Evolutionary conservation across 495 filamentous ascomycete genomes (phyloP), one percentile per base, ranked within the genome.

Genomic region (Penicillium manginii): DNA sequence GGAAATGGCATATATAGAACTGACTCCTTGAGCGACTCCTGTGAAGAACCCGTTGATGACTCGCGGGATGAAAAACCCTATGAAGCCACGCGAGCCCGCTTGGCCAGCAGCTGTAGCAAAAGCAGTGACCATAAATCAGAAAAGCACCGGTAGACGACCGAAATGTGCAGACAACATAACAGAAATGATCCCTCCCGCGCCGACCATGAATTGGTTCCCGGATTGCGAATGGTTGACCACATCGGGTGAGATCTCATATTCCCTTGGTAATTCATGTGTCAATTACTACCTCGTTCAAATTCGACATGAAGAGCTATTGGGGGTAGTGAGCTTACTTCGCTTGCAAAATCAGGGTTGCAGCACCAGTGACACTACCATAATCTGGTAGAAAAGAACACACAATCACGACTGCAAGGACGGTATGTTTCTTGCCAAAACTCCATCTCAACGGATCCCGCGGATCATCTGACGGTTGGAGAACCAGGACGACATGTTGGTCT

Each of bases 31-130:
- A 15, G 39, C 39, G n/a, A 42, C 39, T 8, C 39, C 39, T 19
- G 39, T 18, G 18, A 42, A 42, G 39, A 42, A 42, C 0, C 39
- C 39, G 14, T 42, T 42, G 15, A 42, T 42, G n/a, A 42, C 39
- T 42, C 39, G 39, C n/a, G 39, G 39, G 4, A 42, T 8, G 39
- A 42, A 42, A 17, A 42, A 42, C 39, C 39, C 39, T 5, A 17
- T 42, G n/a, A 42, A 42, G 12, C 39, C 39, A 15, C 4, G 1
- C 4, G 39, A 42, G 8, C 39, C 39, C 39, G 39, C 39, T 15
- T 42, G 39, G n/a, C 39, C 39, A 42, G 39, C 39, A 42, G 39
- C 12, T 42, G 39, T 42, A 18, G 39, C 39, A 17, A 42, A 42
- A 42, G 39, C 39, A 42, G 14, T 4, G 39, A 42, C 11, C n/a